Evolutionary conservation across 768 basidiomycete genomes (phyloP).

Genomic region (Podaxis pistillaris): DNA sequence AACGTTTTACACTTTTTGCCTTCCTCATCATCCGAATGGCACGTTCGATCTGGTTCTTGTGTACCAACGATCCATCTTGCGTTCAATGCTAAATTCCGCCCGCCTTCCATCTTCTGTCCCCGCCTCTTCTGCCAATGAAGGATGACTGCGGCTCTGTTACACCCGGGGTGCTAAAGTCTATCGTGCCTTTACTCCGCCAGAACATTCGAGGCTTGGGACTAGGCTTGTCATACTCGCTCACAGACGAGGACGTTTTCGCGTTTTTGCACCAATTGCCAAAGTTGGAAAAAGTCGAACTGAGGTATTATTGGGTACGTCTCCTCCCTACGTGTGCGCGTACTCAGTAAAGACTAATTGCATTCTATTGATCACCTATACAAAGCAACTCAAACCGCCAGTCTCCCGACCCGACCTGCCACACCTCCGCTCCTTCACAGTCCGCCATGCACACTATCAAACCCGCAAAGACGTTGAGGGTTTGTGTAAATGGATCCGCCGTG

Average conservation of each 20-base stretch:
- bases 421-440: conserved; percentile 26
- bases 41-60: too few species aligned
- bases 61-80: too few species aligned
- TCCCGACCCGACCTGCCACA: conserved; percentile 20
- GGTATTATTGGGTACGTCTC: conserved; percentile 49
- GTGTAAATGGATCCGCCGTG: conserved; percentile 40
- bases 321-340: background rate
- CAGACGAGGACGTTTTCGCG: conserved; percentile 48
- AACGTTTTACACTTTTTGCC: background rate
- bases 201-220: conserved; percentile 39
- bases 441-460: conserved; percentile 19
- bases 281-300: conserved; percentile 39
- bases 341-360: background rate
- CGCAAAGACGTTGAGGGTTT: conserved; percentile 28
- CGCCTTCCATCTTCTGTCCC: background rate
- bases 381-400: conserved; percentile 42
- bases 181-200: conserved; percentile 36
- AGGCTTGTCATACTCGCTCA: conserved; percentile 60
- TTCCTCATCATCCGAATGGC: background rate
- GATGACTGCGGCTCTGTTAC: conserved; percentile 64
- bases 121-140: conserved; percentile 25
- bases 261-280: conserved; percentile 41
- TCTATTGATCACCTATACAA: background rate
- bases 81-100: background rate
- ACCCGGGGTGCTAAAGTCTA: conserved; percentile 51